Percentiles rank a stretch among this genome's conserved stretches.
Evolutionary conservation across 768 basidiomycete species (phyloP).

Genomic region (Termitomyces titanicus): DNA sequence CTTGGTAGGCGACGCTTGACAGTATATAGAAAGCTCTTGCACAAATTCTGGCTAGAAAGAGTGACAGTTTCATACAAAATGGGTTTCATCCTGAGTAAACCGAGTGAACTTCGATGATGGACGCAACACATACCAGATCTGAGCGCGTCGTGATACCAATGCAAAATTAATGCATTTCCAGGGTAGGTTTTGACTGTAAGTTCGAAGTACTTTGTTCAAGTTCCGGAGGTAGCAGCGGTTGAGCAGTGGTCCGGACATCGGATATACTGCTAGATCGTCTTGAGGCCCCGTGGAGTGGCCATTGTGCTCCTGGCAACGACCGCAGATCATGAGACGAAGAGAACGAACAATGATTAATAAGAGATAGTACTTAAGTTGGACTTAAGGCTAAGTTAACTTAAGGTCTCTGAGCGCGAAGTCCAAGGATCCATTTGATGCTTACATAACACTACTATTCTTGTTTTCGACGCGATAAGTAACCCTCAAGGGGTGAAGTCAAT

Average conservation of each 20-base stretch:
- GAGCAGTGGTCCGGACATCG: neutral
- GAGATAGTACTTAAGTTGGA: no score
- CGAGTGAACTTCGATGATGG: neutral
- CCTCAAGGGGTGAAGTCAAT: no score
- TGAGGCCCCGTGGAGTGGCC: neutral
- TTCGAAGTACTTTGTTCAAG: conserved; percentile 24
- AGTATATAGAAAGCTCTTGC: conserved; percentile 16
- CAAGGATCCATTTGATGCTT: neutral
- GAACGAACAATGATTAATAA: no score
- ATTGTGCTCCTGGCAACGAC: neutral
- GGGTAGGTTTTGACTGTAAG: conserved; percentile 15
- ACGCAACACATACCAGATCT: conserved; percentile 19
- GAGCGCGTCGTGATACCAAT: conserved; percentile 19
- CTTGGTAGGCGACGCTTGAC: conserved; percentile 14
- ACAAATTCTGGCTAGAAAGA: conserved; percentile 12
- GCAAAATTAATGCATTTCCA: conserved; percentile 16
- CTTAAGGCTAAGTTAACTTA: no score
- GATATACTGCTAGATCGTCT: no score
- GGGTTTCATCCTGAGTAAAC: conserved; percentile 18
- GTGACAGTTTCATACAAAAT: conserved; percentile 22
- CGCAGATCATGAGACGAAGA: neutral
- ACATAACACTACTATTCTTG: conserved; percentile 2
- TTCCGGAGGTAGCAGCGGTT: conserved; percentile 19
- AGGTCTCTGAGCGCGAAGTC: no score
- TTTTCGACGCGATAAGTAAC: neutral